Evolutionary conservation across 2,329 filamentous ascomycete species (phyloP), one percentile per base, ranked within the genome.

Genomic region (Talaromyces sp.): DNA sequence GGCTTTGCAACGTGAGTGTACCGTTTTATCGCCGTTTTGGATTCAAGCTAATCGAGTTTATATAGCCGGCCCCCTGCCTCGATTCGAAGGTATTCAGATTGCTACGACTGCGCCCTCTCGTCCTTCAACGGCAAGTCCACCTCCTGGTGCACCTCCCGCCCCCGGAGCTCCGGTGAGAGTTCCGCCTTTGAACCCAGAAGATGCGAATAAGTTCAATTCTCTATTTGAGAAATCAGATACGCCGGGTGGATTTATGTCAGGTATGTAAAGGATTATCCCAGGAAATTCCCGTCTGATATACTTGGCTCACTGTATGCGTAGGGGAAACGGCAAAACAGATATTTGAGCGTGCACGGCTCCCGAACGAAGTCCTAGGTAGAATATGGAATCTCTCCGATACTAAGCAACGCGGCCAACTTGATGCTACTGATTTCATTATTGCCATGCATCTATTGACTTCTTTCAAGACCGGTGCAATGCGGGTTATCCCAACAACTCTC

Each of bases 341-440:
- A 69, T 99, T 99, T 73, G 94, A 98, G 78, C 92, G 93, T 76
- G 94, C 94, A 1, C 89, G 91, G 64, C 81, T 99, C 68, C 91
- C 94, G 5, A 97, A 96, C 75, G 93, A 98, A 71, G 86, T 91
- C 11, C 84, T 99, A 36, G 93, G 93, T n/a, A 89, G 91, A 70
- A 97, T 99, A 81, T 99, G 95, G 95, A 93, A 91, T 72, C 85
- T 99, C 67, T 91, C 93, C 25, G 95, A 99, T 76, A 95, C 92
- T 0, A 93, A 97, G 78, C 93, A 97, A 79, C 88, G 93, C 62
- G 95, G 95, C 60, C 88, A 90, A 36, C 84, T 99, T 40, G 91
- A 93, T 65, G 85, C 89, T 71, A 94, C 93, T 15, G 95, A 98
- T 73, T 99, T 99, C 76, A 91, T 97, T 74, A 96, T 99, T 73